Evolutionary conservation across 208 protist species (phyloP).

Genomic region (Acanthamoeba divionensis): DNA sequence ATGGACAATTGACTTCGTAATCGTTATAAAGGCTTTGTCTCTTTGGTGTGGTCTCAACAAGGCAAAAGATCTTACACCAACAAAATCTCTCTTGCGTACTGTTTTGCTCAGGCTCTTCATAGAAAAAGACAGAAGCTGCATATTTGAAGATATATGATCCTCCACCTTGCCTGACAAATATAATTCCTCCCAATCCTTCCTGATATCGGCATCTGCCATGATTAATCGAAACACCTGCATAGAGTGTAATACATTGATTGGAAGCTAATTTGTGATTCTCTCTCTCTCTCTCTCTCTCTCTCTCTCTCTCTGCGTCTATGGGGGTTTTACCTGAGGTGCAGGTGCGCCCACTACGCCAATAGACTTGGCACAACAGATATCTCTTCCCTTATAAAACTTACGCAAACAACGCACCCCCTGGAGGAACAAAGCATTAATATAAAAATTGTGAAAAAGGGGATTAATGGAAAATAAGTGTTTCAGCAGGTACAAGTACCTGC

Average conservation of each 20-base stretch:
- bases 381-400: neutral
- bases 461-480: neutral
- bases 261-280: too few relatives aligned
- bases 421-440: neutral
- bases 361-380: neutral
- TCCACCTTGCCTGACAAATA: constrained; percentile 2
- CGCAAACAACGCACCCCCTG: neutral
- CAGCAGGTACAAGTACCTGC: neutral
- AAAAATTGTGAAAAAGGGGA: neutral
- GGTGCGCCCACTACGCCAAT: neutral
- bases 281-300: too few relatives aligned
- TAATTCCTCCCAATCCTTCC: constrained; percentile 34
- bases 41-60: neutral
- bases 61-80: neutral
- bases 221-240: neutral
- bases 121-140: neutral
- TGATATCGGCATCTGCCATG: neutral
- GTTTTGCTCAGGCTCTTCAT: constrained; percentile 19
- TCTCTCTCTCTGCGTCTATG: too few relatives aligned
- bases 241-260: too few relatives aligned
- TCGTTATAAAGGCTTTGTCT: neutral
- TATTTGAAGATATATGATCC: neutral
- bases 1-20: neutral
- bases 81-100: constrained; percentile 18
- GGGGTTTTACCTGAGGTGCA: neutral